Evolutionary conservation across 108 stramenopile genomes (phyloP).

Genomic region (Cyclotella cryptica): DNA sequence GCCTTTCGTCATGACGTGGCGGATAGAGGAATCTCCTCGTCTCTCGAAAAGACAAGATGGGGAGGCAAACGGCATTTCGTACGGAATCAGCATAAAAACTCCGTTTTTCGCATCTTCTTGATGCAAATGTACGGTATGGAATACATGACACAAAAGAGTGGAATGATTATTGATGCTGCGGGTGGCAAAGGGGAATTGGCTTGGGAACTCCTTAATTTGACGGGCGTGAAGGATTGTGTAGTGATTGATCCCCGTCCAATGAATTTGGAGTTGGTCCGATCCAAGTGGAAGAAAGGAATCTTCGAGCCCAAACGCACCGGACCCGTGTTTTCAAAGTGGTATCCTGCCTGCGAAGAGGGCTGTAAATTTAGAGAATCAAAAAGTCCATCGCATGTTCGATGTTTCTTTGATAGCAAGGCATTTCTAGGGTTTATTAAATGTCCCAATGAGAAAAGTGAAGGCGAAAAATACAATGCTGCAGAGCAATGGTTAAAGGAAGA

Average conservation of each 20-base stretch:
- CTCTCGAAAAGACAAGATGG: slow-evolving; percentile 27
- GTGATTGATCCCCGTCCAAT: slow-evolving; percentile 51
- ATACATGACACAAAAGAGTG: slow-evolving; percentile 16
- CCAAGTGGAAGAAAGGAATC: slow-evolving; percentile 40
- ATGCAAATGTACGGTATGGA: slow-evolving; percentile 50
- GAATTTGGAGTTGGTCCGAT: slow-evolving; percentile 26
- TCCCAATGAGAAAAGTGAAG: background rate
- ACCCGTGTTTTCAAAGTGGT: slow-evolving; percentile 48
- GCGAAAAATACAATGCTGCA: background rate
- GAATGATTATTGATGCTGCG: slow-evolving; percentile 42
- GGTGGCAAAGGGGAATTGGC: slow-evolving; percentile 54
- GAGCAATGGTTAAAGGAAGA: slow-evolving; percentile 17
- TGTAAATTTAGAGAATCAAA: slow-evolving; percentile 27
- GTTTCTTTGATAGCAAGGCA: slow-evolving; percentile 34
- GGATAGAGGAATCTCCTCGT: slow-evolving; percentile 2
- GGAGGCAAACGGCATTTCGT: slow-evolving; percentile 37
- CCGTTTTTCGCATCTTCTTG: slow-evolving; percentile 45
- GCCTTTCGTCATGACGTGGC: slow-evolving; percentile 29
- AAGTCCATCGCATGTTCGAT: slow-evolving; percentile 36
- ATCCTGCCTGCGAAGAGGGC: slow-evolving; percentile 47
- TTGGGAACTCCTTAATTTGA: slow-evolving; percentile 49
- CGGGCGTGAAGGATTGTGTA: slow-evolving; percentile 25
- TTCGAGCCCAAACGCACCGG: slow-evolving; percentile 47
- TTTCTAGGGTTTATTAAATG: slow-evolving; percentile 31
- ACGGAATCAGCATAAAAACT: slow-evolving; percentile 52